Evolutionary conservation across 1,284 basidiomycete genomes (phyloP).

Genomic region (Rhodotorula sp.): DNA sequence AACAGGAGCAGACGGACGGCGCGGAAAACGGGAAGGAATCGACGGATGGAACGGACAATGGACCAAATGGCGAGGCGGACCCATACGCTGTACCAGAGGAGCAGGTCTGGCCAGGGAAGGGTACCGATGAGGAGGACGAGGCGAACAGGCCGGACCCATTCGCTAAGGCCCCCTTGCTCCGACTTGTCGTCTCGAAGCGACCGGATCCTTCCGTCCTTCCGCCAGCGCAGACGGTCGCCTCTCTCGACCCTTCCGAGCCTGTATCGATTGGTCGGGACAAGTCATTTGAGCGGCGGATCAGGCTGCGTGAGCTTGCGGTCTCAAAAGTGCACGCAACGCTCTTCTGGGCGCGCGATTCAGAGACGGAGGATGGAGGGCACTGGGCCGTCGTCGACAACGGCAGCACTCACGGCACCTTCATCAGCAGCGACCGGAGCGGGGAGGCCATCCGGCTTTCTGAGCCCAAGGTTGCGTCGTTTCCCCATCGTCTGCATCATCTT

Average conservation of each 20-base stretch:
- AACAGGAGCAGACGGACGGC: background rate
- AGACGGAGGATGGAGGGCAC: conserved; percentile 5
- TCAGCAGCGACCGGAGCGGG: conserved; percentile 3
- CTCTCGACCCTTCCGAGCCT: conserved; percentile 28
- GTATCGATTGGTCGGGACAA: conserved; percentile 34
- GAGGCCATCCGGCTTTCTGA: conserved; percentile 13
- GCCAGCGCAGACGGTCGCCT: conserved; percentile 4
- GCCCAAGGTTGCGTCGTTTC: conserved; percentile 19
- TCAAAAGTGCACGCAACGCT: conserved; percentile 27
- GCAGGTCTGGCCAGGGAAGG: conserved; percentile 26
- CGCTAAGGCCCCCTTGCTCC: conserved; percentile 51
- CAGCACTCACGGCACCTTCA: conserved; percentile 34
- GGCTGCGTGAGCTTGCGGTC: conserved; percentile 31
- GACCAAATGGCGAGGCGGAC: conserved; percentile 7
- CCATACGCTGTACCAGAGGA: conserved; percentile 15
- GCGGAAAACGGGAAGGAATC: background rate
- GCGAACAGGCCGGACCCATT: background rate
- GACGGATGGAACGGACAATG: background rate
- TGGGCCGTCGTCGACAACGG: conserved; percentile 32
- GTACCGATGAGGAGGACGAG: background rate
- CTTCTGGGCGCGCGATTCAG: conserved; percentile 11
- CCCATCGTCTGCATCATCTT: conserved; percentile 24
- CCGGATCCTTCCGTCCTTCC: conserved; percentile 11
- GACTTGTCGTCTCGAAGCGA: conserved; percentile 25
- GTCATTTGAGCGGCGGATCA: conserved; percentile 28